Conservation (phyloP, 305 asterid species). For the Fraxinus xanthoxyloides region DNA sequence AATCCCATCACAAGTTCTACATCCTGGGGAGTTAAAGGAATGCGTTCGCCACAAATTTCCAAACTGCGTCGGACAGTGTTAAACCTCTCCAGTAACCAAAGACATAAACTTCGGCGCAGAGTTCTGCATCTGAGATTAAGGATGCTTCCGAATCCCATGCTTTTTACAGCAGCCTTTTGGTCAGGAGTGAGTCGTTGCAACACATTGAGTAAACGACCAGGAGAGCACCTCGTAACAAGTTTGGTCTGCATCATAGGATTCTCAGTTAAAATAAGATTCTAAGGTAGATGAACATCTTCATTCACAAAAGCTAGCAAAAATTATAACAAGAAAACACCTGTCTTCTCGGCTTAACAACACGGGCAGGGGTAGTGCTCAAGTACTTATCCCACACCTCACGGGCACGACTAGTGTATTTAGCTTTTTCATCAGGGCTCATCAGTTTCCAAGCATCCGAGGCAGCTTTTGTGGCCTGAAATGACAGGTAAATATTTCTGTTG, state of each 20-base stretch:
- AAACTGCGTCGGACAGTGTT: constrained; percentile 85
- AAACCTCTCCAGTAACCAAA: constrained; percentile 86
- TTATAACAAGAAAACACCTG: constrained; percentile 45
- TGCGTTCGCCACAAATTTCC: constrained; percentile 92
- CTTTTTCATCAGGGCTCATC: constrained; percentile 87
- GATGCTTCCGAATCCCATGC: constrained; percentile 97
- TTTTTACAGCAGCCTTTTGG: constrained; percentile 79
- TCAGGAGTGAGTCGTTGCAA: constrained; percentile 77
- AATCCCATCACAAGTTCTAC: constrained; percentile 98
- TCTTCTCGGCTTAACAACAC: constrained; percentile 78
- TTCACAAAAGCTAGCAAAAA: constrained; percentile 10
- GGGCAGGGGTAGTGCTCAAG: constrained; percentile 75
- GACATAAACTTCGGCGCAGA: constrained; percentile 87
- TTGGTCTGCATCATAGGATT: constrained; percentile 60
- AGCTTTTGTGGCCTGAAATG: constrained; percentile 89
- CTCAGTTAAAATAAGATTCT: constrained; percentile 16
- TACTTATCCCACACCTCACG: constrained; percentile 97
- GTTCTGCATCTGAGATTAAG: constrained; percentile 93
- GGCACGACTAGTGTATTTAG: constrained; percentile 84
- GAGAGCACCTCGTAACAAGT: constrained; percentile 97
- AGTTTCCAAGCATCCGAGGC: constrained; percentile 97
- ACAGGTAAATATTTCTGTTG: constrained; percentile 5
- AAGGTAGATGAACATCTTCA: constrained; percentile 13
- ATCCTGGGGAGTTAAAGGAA: constrained; percentile 87
- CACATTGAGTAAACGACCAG: constrained; percentile 82